Evolutionary conservation across 2,329 filamentous ascomycete species (phyloP).

Genomic region (Samsoniella hepiali): DNA sequence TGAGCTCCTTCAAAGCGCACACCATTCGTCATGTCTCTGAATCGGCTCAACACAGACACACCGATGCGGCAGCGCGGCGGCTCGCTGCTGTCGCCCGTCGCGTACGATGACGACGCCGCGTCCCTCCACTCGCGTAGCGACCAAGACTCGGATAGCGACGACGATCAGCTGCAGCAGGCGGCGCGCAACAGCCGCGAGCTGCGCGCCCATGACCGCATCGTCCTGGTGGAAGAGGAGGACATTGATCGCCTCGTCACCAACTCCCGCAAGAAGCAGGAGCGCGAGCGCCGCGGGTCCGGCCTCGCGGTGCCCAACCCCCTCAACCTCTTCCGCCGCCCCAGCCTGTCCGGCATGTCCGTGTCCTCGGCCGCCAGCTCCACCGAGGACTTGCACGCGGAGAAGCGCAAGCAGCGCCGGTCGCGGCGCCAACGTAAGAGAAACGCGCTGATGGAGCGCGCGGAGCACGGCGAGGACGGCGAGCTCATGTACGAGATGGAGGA

Average conservation of each 20-base stretch:
- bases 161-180: slow-evolving; percentile 64
- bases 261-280: slow-evolving; percentile 47
- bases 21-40: slow-evolving; percentile 3
- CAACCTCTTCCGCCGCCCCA: slow-evolving; percentile 40
- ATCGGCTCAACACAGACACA: slow-evolving; percentile 10
- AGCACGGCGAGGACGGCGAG: slow-evolving; percentile 65
- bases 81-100: slow-evolving; percentile 59
- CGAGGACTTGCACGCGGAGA: slow-evolving; percentile 47
- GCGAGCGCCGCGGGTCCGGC: slow-evolving; percentile 48
- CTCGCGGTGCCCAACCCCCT: slow-evolving; percentile 51
- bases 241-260: slow-evolving; percentile 57
- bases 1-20: slow-evolving; percentile 4
- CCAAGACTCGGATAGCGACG: slow-evolving; percentile 73
- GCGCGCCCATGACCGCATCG: slow-evolving; percentile 64
- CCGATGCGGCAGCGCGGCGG: slow-evolving; percentile 24
- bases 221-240: slow-evolving; percentile 75
- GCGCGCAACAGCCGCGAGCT: slow-evolving; percentile 68
- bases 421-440: slow-evolving; percentile 53
- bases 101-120: slow-evolving; percentile 66
- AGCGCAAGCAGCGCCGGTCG: slow-evolving; percentile 43
- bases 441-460: slow-evolving; percentile 50
- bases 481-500: slow-evolving; percentile 92
- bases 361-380: slow-evolving; percentile 42
- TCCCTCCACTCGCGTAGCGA: slow-evolving; percentile 66
- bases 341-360: slow-evolving; percentile 33